A percentile compares a stretch with the other conserved stretches of the same genome.
phyloP scores from a whole-genome alignment of 805 yeast genomes.

The Ogataea sp. region DNA sequence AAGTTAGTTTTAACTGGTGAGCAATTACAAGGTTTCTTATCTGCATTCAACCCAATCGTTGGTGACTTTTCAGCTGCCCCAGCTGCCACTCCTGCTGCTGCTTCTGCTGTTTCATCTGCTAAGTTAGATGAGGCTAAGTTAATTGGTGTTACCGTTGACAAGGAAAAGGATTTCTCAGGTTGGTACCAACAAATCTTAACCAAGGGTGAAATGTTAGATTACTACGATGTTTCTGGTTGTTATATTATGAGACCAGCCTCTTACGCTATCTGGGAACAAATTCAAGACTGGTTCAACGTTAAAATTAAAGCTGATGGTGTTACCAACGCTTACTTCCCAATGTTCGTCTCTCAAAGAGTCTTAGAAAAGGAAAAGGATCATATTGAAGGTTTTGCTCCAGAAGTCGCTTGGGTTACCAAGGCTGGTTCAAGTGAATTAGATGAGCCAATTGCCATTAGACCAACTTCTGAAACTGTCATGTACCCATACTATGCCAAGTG shows the following conservation, averaged over 20 bases:
- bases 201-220: slow-evolving; percentile 97
- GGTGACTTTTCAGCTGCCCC: slow-evolving; percentile 49
- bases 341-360: slow-evolving; percentile 91
- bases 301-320: slow-evolving; percentile 86
- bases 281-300: slow-evolving; percentile 79
- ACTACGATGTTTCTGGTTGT: slow-evolving; percentile 98
- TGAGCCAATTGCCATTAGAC: slow-evolving; percentile 98
- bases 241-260: slow-evolving; percentile 96
- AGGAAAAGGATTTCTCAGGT: slow-evolving; percentile 83
- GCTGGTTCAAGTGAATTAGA: slow-evolving; percentile 94
- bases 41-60: slow-evolving; percentile 41
- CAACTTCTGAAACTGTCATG: slow-evolving; percentile 99
- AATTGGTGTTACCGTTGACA: slow-evolving; percentile 94
- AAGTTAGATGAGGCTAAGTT: slow-evolving; percentile 78
- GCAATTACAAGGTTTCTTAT: slow-evolving; percentile 37
- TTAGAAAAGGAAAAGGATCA: slow-evolving; percentile 98
- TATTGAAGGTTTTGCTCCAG: slow-evolving; percentile 98
- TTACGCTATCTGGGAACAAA: slow-evolving; percentile 88
- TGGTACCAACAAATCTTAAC: slow-evolving; percentile 97
- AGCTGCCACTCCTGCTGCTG: slow-evolving; percentile 24
- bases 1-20: slow-evolving; percentile 43
- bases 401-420: slow-evolving; percentile 98
- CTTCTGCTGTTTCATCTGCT: slow-evolving; percentile 28
- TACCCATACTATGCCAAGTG: slow-evolving; percentile 99
- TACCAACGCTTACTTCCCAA: slow-evolving; percentile 93